Evolutionary conservation across 139 green algal species (phyloP).

Genomic region (Coccomyxa sp.): DNA sequence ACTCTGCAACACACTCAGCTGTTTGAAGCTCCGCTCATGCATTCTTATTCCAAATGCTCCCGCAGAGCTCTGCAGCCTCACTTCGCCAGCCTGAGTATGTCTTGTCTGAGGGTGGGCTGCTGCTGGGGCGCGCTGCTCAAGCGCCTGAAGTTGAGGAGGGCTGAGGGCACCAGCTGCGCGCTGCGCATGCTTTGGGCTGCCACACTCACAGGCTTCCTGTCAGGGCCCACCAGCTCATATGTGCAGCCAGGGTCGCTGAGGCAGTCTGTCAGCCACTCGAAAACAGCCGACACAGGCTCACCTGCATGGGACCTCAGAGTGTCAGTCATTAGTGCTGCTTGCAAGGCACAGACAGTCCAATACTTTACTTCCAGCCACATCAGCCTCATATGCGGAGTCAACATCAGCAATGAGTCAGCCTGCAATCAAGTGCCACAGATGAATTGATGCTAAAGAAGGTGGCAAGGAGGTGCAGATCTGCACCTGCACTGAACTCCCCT

Average conservation of each 20-base stretch:
- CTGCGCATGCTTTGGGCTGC: conserved; percentile 20
- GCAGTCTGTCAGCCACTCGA: conserved; percentile 63
- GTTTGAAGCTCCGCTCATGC: no score
- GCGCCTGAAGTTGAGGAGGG: conserved; percentile 50
- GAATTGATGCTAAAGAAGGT: background rate
- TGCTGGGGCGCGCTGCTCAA: background rate
- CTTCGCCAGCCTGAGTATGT: background rate
- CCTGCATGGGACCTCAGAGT: background rate
- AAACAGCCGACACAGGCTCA: conserved; percentile 52
- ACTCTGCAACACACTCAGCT: no score
- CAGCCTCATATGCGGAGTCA: background rate
- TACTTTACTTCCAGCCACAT: background rate
- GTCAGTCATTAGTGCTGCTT: background rate
- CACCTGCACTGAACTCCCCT: conserved; percentile 14
- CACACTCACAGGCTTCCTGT: conserved; percentile 26
- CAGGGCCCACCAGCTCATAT: conserved; percentile 65
- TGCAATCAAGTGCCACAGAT: background rate
- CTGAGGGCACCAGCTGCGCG: conserved; percentile 37
- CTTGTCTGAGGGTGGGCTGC: background rate
- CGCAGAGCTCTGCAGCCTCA: no score
- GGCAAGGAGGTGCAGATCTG: background rate
- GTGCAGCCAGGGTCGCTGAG: conserved; percentile 39
- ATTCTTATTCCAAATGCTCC: no score
- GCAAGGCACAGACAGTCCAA: background rate
- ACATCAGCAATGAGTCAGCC: background rate